These are phyloP conservation scores for Cucurbitaria berberidis DNA, from an alignment of 2,329 filamentous ascomycete species.

Conservation along the genomic window DNA sequence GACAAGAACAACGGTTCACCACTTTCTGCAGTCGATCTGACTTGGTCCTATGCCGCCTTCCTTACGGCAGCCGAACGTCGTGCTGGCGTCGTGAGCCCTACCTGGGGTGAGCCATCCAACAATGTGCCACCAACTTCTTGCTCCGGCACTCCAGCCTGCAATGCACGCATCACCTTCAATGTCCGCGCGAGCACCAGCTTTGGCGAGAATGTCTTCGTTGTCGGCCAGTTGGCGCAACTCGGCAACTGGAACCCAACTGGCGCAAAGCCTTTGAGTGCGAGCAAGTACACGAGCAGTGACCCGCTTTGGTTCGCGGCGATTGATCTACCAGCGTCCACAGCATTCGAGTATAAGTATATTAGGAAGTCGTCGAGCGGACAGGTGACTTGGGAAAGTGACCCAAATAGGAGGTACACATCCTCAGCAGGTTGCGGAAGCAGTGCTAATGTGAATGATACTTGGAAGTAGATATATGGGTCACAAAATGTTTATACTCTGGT, in stretches of 20 bases:
- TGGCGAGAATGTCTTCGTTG: slow-evolving; percentile 57
- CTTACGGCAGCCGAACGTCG: slow-evolving; percentile 55
- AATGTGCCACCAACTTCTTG: slow-evolving; percentile 53
- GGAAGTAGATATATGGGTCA: slow-evolving; percentile 15
- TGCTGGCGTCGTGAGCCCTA: slow-evolving; percentile 15
- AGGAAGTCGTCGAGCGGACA: slow-evolving; percentile 52
- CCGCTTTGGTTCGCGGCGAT: slow-evolving; percentile 55
- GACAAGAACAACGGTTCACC: slow-evolving; percentile 57
- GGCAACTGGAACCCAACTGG: slow-evolving; percentile 52
- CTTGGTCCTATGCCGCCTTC: slow-evolving; percentile 76
- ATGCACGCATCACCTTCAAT: slow-evolving; percentile 51
- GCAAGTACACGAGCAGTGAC: slow-evolving; percentile 51
- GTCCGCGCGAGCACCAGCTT: slow-evolving; percentile 56
- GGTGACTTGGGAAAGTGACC: slow-evolving; percentile 53
- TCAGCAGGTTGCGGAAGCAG: slow-evolving; percentile 26
- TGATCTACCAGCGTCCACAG: slow-evolving; percentile 49
- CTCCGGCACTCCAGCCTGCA: slow-evolving; percentile 28
- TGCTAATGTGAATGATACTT: slow-evolving; percentile 25
- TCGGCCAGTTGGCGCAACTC: slow-evolving; percentile 52
- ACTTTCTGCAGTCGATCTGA: slow-evolving; percentile 70
- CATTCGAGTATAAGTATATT: slow-evolving; percentile 55
- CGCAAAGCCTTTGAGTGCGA: slow-evolving; percentile 50
- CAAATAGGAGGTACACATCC: slow-evolving; percentile 50
- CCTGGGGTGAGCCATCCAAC: slow-evolving; percentile 40
- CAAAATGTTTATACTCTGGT: too few species aligned